Conservation (phyloP, 2,329 filamentous ascomycete genomes). For the Rhexocercosporidium sp. region DNA sequence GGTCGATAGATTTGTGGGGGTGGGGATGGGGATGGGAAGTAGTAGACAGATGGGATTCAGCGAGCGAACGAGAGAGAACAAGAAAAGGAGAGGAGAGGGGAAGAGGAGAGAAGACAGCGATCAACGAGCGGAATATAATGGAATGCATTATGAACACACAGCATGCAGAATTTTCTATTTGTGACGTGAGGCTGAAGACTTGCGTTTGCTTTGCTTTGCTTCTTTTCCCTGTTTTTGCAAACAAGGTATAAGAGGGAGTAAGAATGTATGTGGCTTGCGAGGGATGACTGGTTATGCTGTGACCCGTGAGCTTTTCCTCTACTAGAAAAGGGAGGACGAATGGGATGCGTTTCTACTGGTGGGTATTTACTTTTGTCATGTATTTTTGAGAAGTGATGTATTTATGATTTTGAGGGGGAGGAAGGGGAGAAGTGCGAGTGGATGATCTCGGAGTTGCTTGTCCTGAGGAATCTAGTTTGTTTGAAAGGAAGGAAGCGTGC, state of each 20-base stretch:
- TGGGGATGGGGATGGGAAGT: not conserved
- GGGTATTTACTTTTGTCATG: not conserved
- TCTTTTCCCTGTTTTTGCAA: not conserved
- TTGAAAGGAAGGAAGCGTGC: too few species aligned
- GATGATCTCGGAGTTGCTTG: too few species aligned
- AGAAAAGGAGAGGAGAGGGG: not conserved
- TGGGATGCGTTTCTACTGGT: not conserved
- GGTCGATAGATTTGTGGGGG: not conserved
- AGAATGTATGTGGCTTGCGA: too few species aligned
- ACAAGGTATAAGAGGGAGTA: too few species aligned
- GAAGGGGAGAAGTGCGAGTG: not conserved
- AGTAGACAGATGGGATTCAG: not conserved
- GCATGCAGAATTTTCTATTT: not conserved
- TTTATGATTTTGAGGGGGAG: not conserved
- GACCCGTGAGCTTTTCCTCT: not conserved
- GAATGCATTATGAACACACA: conserved; percentile 8
- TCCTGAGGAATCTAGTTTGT: not conserved
- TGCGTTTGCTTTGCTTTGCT: not conserved
- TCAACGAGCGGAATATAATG: not conserved
- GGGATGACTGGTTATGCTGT: not conserved
- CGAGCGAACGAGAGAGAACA: not conserved
- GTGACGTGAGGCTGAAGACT: not conserved
- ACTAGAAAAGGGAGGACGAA: not conserved
- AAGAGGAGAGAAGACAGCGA: not conserved
- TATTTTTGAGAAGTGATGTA: not conserved